Conservation (phyloP, 768 basidiomycete genomes). For the Terana coerulea region DNA sequence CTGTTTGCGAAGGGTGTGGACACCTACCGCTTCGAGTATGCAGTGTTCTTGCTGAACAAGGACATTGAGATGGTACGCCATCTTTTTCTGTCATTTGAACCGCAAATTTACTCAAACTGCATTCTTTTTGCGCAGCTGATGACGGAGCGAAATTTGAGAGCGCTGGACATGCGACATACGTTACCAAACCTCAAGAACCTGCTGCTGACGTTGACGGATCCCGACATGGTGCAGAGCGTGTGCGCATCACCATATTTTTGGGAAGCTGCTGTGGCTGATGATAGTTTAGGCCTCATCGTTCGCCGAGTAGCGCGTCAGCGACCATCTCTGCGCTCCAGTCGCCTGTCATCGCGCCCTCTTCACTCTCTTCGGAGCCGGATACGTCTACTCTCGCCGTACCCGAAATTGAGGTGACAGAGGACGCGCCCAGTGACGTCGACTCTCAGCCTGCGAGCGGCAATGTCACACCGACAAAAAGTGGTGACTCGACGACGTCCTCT, state of each 20-base stretch:
- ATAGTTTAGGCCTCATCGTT: conserved; percentile 1
- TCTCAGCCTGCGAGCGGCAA: conserved; percentile 52
- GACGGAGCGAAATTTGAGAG: conserved; percentile 83
- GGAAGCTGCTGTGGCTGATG: not conserved
- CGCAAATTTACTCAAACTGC: conserved; percentile 9
- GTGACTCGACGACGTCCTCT: conserved; percentile 1
- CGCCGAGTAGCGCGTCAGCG: conserved; percentile 9
- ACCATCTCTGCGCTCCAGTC: conserved; percentile 14
- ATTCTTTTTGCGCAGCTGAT: conserved; percentile 58
- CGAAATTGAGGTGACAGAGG: not conserved
- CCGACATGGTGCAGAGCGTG: conserved; percentile 47
- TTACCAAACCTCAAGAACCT: conserved; percentile 96
- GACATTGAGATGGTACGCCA: conserved; percentile 85
- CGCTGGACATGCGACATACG: conserved; percentile 93
- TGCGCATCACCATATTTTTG: conserved; percentile 30
- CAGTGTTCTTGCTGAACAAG: conserved; percentile 94
- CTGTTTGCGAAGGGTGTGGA: conserved; percentile 94
- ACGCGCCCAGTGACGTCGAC: conserved; percentile 9
- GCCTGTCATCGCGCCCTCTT: conserved; percentile 4
- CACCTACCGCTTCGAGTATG: conserved; percentile 96
- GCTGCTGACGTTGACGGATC: conserved; percentile 78
- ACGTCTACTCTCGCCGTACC: not conserved
- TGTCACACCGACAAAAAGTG: conserved; percentile 48
- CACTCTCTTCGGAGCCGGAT: not conserved
- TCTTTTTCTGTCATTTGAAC: conserved; percentile 16